Percentiles rank a stretch among this genome's conserved stretches.
phyloP scores from a whole-genome alignment of 2,329 filamentous ascomycete genomes.

The Dryadomyces quercus-mongolicae region DNA sequence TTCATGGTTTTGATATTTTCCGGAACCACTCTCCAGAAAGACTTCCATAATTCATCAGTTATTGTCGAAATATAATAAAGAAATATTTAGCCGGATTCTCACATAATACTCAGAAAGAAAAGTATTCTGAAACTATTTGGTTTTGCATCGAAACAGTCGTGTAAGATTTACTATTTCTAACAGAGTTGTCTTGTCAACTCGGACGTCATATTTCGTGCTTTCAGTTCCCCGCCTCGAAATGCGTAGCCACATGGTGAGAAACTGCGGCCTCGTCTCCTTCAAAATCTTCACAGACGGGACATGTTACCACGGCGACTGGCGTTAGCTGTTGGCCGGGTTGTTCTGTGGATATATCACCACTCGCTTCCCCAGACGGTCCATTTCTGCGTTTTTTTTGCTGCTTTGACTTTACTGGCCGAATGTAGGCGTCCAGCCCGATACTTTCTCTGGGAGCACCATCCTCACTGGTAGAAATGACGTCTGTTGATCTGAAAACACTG shows the following conservation, averaged over 20 bases:
- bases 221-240: slow-evolving; percentile 29
- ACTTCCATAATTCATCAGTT: too few species aligned
- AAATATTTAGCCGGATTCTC: too few species aligned
- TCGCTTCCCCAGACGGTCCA: slow-evolving; percentile 6
- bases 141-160: too few species aligned
- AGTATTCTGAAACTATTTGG: too few species aligned
- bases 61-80: too few species aligned
- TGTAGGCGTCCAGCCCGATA: slow-evolving; percentile 38
- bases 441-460: slow-evolving; percentile 25
- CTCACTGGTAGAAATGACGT: not conserved
- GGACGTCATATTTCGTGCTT: too few species aligned
- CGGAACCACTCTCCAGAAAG: too few species aligned
- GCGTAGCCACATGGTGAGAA: slow-evolving; percentile 50
- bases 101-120: too few species aligned
- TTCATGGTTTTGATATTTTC: too few species aligned
- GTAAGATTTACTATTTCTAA: too few species aligned
- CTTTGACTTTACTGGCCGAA: slow-evolving; percentile 19
- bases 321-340: slow-evolving; percentile 2
- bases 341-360: not conserved
- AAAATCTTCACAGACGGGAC: slow-evolving; percentile 55
- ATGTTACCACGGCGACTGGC: slow-evolving; percentile 23
- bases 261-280: slow-evolving; percentile 58
- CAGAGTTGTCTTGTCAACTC: too few species aligned
- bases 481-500: not conserved
- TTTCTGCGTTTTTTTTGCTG: slow-evolving; percentile 16